Percentiles rank a stretch among this genome's conserved stretches.
These are phyloP conservation scores for Botryotinia globosa DNA, from an alignment of 2,329 filamentous ascomycete genomes.

Conservation along the genomic window DNA sequence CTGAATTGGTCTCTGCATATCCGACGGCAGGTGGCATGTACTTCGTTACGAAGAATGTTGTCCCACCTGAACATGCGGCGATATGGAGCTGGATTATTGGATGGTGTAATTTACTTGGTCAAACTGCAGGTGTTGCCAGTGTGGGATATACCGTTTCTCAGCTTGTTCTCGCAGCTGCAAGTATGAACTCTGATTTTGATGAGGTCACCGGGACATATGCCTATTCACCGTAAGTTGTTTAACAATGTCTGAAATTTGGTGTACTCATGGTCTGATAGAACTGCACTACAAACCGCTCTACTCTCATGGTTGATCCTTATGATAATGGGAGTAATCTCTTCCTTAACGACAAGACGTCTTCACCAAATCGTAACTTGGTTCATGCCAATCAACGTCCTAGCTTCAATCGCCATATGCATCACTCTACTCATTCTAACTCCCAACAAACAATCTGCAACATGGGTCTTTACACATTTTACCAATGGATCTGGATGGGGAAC, in stretches of 20 bases:
- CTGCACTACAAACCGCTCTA: conserved; percentile 56
- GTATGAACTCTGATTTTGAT: conserved; percentile 57
- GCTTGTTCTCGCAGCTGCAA: conserved; percentile 59
- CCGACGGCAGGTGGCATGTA: conserved; percentile 68
- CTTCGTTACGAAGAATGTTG: conserved; percentile 64
- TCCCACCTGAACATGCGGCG: conserved; percentile 57
- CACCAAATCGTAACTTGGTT: conserved; percentile 63
- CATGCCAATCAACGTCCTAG: conserved; percentile 61
- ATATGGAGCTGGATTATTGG: conserved; percentile 64
- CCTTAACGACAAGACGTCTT: conserved; percentile 57
- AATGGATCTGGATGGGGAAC: conserved; percentile 63
- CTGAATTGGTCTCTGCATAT: conserved; percentile 64
- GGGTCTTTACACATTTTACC: conserved; percentile 60
- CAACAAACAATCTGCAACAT: conserved; percentile 55
- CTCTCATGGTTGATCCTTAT: conserved; percentile 55
- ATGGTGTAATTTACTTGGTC: conserved; percentile 65
- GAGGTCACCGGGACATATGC: conserved; percentile 44
- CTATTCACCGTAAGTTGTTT: conserved; percentile 53
- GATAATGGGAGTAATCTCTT: conserved; percentile 57
- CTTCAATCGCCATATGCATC: conserved; percentile 59
- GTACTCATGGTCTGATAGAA: conserved; percentile 41
- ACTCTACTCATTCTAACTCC: conserved; percentile 57
- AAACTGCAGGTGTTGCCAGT: conserved; percentile 61
- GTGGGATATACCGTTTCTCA: conserved; percentile 62
- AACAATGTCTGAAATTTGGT: background rate